A percentile compares a stretch with the other conserved stretches of the same genome.
Evolutionary conservation across 352 stramenopile genomes (phyloP).

Genomic region (Pythium oligandrum): DNA sequence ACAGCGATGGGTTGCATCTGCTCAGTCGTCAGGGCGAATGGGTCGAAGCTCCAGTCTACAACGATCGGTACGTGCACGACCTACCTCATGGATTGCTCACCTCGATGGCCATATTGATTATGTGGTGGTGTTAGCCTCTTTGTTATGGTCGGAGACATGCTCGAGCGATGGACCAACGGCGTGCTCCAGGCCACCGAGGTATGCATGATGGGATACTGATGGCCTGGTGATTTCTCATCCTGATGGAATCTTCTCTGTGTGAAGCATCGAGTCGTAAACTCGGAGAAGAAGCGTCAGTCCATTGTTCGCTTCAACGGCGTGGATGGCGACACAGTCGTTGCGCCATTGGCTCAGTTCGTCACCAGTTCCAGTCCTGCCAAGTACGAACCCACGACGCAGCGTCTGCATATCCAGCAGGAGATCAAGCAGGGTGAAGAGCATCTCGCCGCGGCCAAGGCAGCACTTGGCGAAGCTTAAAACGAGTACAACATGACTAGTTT

Average conservation of each 20-base stretch:
- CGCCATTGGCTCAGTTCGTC: constrained; percentile 56
- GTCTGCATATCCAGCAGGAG: constrained; percentile 28
- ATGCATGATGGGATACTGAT: background rate
- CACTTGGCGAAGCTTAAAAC: constrained; percentile 23
- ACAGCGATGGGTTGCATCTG: constrained; percentile 65
- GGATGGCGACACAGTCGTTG: constrained; percentile 64
- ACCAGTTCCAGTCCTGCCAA: constrained; percentile 40
- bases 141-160: constrained; percentile 75
- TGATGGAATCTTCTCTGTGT: constrained; percentile 1
- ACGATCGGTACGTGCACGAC: constrained; percentile 38
- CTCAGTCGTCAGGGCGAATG: constrained; percentile 49
- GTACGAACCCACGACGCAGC: constrained; percentile 39
- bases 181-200: constrained; percentile 68
- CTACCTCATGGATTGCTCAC: background rate
- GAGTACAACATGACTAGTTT: no score
- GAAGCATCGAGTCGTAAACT: constrained; percentile 76
- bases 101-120: background rate
- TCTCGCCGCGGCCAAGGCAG: constrained; percentile 54
- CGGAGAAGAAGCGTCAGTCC: constrained; percentile 67
- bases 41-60: constrained; percentile 64
- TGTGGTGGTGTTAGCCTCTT: constrained; percentile 33
- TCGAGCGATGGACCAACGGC: constrained; percentile 82
- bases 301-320: constrained; percentile 83
- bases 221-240: no score
- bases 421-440: constrained; percentile 72